Base-by-base conservation (phyloP, 2,329 filamentous ascomycete species). In the Aureobasidium sp. region DNA sequence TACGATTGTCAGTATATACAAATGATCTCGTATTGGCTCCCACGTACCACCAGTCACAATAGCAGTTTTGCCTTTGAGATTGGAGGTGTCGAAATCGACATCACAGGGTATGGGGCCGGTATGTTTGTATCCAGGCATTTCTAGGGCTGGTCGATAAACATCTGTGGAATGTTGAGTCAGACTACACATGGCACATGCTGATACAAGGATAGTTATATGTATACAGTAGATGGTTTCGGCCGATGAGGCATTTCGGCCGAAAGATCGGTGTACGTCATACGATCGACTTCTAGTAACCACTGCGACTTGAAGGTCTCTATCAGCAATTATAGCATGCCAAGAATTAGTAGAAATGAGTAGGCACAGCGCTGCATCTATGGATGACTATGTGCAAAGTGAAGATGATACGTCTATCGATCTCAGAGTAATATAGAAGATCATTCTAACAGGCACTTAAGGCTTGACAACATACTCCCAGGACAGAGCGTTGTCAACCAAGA, bases 401-500 rank as follows among this genome's bases (percentile, higher is more conserved):
- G 17, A 40, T 15, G 15, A 6, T 47, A 6, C 14, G 14, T 29
- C 7, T 29, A 29, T 29, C 1, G 9, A 48, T 12, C 3, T n/a
- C 15, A 17, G 15, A n/a, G 17, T 15, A 48, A 7, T 24, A 3
- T 22, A 12, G 35, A 22, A n/a, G n/a, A 19, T 22, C 11, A n/a
- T 2, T 35, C 5, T 3, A 5, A 15, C 24, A 35, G 3, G 1
- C 15, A 19, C 19, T 24, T 27, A 60, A 31, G 58, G 58, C 49
- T 61, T 53, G 8, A 61, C 58, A 39, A 61, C 48, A 39, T 61
- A 61, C 39, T 52, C 58, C 58, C 48, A 61, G 8, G 58, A 37
- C 48, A 61, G 19, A 19, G 58, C 58, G 45, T 61, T 61, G 27
- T 61, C 58, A n/a, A 44, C 24, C 44, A 61, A 24, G 19, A 61